These are phyloP conservation scores for Phytophthora sp. DNA, from an alignment of 352 stramenopile genomes.

Conservation along the genomic window DNA sequence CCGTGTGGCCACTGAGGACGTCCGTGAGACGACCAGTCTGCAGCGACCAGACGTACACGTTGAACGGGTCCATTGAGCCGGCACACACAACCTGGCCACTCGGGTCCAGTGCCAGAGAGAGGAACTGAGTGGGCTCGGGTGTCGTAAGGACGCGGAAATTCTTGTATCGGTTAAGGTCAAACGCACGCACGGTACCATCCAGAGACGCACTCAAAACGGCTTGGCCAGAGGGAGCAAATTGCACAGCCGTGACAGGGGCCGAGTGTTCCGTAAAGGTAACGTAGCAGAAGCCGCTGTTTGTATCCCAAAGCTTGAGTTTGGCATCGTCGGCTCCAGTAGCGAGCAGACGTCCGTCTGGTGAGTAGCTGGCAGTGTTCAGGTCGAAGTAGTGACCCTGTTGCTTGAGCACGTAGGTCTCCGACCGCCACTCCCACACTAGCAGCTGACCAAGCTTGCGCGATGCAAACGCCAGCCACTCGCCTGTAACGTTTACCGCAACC, in stretches of 20 bases:
- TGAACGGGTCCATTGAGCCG: slow-evolving; percentile 96
- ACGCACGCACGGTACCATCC: slow-evolving; percentile 98
- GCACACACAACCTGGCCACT: slow-evolving; percentile 96
- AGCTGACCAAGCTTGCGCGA: slow-evolving; percentile 98
- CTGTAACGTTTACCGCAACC: slow-evolving; percentile 95
- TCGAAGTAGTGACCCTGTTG: slow-evolving; percentile 99
- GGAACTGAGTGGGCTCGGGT: slow-evolving; percentile 97
- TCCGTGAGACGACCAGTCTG: slow-evolving; percentile 97
- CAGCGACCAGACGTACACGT: slow-evolving; percentile 98
- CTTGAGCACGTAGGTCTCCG: slow-evolving; percentile 99
- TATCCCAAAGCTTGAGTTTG: slow-evolving; percentile 99
- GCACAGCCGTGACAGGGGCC: slow-evolving; percentile 95
- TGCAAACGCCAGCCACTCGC: slow-evolving; percentile 98
- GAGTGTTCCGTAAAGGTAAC: slow-evolving; percentile 98
- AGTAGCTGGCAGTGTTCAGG: slow-evolving; percentile 97
- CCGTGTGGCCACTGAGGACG: slow-evolving; percentile 97
- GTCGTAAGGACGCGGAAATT: slow-evolving; percentile 99
- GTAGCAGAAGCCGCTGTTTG: slow-evolving; percentile 98
- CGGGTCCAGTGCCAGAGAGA: slow-evolving; percentile 97
- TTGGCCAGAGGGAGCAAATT: slow-evolving; percentile 93
- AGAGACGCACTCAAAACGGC: slow-evolving; percentile 96
- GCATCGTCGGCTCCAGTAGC: slow-evolving; percentile 98
- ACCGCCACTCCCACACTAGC: slow-evolving; percentile 99
- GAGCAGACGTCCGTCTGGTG: slow-evolving; percentile 95
- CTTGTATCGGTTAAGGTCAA: slow-evolving; percentile 98